Percentiles rank a stretch among this genome's conserved stretches.
phyloP scores from a whole-genome alignment of 2,329 filamentous ascomycete species.

The Scleromitrula shiraiana region DNA sequence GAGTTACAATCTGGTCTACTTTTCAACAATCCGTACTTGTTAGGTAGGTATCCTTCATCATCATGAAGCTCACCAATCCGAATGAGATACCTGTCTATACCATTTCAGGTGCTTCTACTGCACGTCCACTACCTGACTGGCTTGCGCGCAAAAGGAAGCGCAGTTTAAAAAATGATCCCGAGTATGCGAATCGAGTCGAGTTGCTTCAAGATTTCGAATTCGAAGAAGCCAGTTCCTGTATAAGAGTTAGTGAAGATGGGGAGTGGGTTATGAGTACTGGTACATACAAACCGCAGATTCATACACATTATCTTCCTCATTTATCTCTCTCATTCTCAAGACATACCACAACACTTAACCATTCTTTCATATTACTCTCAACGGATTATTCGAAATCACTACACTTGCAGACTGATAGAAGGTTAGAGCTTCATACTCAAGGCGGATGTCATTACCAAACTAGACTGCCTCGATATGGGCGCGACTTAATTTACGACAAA shows the following conservation, averaged over 20 bases:
- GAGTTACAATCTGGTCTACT: neutral
- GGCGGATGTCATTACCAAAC: constrained; percentile 81
- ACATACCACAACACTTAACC: constrained; percentile 86
- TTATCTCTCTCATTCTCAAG: constrained; percentile 88
- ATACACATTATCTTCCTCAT: constrained; percentile 90
- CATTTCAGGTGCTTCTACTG: constrained; percentile 82
- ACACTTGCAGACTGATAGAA: constrained; percentile 85
- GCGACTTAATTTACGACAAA: constrained; percentile 79
- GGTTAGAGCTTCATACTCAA: constrained; percentile 87
- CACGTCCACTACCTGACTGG: constrained; percentile 89
- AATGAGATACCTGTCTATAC: constrained; percentile 88
- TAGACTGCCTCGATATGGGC: constrained; percentile 86
- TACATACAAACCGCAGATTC: constrained; percentile 72
- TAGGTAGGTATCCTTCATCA: too few relatives aligned
- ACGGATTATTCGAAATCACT: constrained; percentile 90
- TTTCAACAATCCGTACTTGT: too few relatives aligned
- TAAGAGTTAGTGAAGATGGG: constrained; percentile 87
- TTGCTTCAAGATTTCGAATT: constrained; percentile 97
- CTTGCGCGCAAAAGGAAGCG: constrained; percentile 82
- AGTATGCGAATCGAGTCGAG: constrained; percentile 90
- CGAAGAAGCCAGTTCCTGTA: constrained; percentile 85
- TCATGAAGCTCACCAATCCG: constrained; percentile 76
- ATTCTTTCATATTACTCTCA: constrained; percentile 82
- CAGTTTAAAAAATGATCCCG: constrained; percentile 83
- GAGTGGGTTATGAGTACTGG: constrained; percentile 96